Evolutionary conservation across 495 filamentous ascomycete species (phyloP).

Genomic region (Jackrogersella minutella): DNA sequence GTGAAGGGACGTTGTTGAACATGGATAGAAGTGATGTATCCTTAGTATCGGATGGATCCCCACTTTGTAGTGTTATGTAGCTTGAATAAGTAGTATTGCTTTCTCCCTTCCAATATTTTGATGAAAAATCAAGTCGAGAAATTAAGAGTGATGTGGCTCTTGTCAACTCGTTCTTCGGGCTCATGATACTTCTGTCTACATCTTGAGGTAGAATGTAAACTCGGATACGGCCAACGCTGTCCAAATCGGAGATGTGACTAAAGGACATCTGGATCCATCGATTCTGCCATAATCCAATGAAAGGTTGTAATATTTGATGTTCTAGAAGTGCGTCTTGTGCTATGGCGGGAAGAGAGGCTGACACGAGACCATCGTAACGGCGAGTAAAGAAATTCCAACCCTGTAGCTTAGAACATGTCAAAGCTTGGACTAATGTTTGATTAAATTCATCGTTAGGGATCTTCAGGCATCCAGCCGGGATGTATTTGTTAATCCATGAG

Average conservation of each 20-base stretch:
- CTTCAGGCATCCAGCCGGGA: conserved; percentile 51
- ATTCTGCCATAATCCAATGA: conserved; percentile 39
- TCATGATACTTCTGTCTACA: conserved; percentile 60
- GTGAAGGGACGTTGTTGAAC: conserved; percentile 85
- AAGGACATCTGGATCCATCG: conserved; percentile 57
- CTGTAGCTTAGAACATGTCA: conserved; percentile 1
- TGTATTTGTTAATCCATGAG: conserved; percentile 36
- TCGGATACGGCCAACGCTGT: conserved; percentile 52
- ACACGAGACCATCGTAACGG: background rate
- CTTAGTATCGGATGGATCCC: conserved; percentile 37
- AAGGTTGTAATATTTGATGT: conserved; percentile 37
- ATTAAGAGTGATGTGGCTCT: conserved; percentile 62
- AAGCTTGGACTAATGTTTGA: background rate
- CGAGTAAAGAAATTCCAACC: conserved; percentile 43
- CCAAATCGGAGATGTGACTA: conserved; percentile 8
- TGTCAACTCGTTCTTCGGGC: conserved; percentile 48
- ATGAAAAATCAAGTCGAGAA: conserved; percentile 63
- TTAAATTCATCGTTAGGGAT: conserved; percentile 19
- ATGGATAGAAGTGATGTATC: conserved; percentile 77
- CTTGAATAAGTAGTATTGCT: background rate
- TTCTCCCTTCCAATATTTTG: conserved; percentile 63
- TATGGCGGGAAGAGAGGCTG: conserved; percentile 20
- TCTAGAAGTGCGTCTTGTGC: conserved; percentile 47
- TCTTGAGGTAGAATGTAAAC: conserved; percentile 75
- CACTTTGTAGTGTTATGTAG: background rate